Conservation (phyloP, 1,284 basidiomycete species). For the Entoloma clypeatum region DNA sequence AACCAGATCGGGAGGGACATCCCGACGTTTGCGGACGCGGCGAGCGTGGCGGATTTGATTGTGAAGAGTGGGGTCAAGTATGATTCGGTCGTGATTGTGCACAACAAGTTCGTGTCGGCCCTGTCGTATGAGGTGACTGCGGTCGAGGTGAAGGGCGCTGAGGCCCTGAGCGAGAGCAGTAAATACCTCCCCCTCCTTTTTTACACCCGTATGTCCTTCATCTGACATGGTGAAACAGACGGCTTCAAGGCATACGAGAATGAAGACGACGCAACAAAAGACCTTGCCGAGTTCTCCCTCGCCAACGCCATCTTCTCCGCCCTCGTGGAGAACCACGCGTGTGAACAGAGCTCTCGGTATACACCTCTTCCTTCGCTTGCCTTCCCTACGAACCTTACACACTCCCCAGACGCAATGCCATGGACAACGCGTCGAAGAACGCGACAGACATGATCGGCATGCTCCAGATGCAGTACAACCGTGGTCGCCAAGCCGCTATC, state of each 20-base stretch:
- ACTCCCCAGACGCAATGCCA: constrained; percentile 80
- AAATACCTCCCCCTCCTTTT: too few relatives aligned
- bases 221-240: constrained; percentile 39
- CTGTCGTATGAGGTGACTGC: constrained; percentile 86
- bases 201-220: background rate
- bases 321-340: constrained; percentile 94
- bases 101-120: constrained; percentile 96
- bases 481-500: constrained; percentile 98
- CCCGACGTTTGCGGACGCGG: constrained; percentile 95
- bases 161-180: too few relatives aligned
- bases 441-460: constrained; percentile 87
- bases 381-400: background rate
- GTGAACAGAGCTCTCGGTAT: constrained; percentile 86
- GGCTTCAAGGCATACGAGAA: constrained; percentile 93
- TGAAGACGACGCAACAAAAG: constrained; percentile 93
- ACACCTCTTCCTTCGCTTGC: constrained; percentile 16
- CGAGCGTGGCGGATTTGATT: constrained; percentile 91
- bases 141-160: too few relatives aligned
- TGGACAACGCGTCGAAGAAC: constrained; percentile 99
- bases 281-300: constrained; percentile 93
- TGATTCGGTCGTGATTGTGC: constrained; percentile 86
- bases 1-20: constrained; percentile 98
- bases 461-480: constrained; percentile 94
- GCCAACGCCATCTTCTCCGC: constrained; percentile 96
- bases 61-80: constrained; percentile 83